These are phyloP conservation scores for Chlorella sp. DNA, from an alignment of 139 green algal genomes.

Conservation along the genomic window DNA sequence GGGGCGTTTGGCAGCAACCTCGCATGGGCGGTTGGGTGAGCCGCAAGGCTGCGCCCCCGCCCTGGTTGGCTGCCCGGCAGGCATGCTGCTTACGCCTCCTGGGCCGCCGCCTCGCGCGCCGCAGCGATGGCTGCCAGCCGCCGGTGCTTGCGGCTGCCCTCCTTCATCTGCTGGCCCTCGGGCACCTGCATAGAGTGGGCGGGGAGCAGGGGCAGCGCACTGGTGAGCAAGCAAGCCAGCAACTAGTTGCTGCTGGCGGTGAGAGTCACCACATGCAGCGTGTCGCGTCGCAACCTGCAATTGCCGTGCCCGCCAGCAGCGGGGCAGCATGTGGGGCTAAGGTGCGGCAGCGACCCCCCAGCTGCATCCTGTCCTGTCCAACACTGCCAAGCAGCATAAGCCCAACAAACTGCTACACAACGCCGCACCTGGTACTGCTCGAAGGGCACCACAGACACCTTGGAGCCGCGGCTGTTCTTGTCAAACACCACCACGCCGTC, in stretches of 20 bases:
- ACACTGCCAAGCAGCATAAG: no score
- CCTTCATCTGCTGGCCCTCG: constrained; percentile 54
- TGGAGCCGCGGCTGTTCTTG: constrained; percentile 46
- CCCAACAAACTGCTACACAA: no score
- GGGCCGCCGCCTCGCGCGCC: neutral
- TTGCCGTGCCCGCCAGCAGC: no score
- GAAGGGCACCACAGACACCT: constrained; percentile 58
- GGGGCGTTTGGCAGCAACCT: neutral
- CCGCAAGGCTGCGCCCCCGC: neutral
- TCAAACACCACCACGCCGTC: constrained; percentile 94
- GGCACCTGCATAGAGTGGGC: constrained; percentile 28
- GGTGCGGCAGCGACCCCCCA: no score
- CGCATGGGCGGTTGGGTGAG: no score
- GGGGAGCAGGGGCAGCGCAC: neutral
- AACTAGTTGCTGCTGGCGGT: no score
- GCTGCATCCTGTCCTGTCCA: no score
- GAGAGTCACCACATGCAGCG: no score
- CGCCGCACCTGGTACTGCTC: constrained; percentile 45
- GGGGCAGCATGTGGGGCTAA: no score
- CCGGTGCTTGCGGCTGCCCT: constrained; percentile 54
- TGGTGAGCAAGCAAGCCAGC: neutral
- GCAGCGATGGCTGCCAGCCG: constrained; percentile 28
- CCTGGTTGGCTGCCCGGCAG: neutral
- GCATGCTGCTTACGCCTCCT: constrained; percentile 3
- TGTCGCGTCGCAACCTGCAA: no score